Evolutionary conservation across 2,329 filamentous ascomycete species (phyloP).

Genomic region (Ceratocystiopsis minuta): DNA sequence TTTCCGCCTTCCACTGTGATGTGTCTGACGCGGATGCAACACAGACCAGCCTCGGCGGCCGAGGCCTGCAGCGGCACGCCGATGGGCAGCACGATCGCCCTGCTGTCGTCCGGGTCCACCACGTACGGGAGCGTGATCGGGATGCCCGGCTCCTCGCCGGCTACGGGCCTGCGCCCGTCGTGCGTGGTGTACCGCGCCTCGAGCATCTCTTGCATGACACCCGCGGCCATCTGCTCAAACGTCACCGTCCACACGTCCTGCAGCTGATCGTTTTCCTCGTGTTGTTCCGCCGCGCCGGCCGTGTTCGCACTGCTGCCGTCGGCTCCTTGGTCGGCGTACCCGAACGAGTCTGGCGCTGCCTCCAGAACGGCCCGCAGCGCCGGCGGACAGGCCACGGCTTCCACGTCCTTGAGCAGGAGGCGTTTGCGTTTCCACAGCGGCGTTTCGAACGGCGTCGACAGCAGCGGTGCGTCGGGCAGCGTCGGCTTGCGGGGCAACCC

Average conservation of each 20-base stretch:
- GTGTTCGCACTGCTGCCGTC: too few relatives aligned
- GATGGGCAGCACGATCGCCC: slow-evolving; percentile 8
- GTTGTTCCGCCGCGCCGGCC: too few relatives aligned
- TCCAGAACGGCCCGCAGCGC: slow-evolving; percentile 1
- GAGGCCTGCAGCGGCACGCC: neutral
- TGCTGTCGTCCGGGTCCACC: slow-evolving; percentile 1
- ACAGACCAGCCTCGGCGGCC: neutral
- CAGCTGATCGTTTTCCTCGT: neutral
- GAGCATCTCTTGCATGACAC: neutral
- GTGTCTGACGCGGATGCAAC: slow-evolving; percentile 12
- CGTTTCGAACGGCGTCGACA: too few relatives aligned
- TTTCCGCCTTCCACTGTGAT: slow-evolving; percentile 20
- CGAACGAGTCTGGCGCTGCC: too few relatives aligned
- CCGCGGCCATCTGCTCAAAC: slow-evolving; percentile 2
- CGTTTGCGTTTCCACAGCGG: slow-evolving; percentile 13
- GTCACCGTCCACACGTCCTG: slow-evolving; percentile 3
- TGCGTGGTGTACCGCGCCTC: too few relatives aligned
- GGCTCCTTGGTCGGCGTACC: too few relatives aligned
- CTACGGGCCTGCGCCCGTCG: too few relatives aligned
- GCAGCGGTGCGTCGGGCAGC: too few relatives aligned
- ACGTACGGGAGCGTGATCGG: slow-evolving; percentile 5
- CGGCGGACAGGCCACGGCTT: slow-evolving; percentile 9
- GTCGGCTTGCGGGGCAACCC: too few relatives aligned
- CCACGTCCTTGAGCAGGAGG: slow-evolving; percentile 21
- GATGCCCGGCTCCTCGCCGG: too few relatives aligned